These are phyloP conservation scores for Groenewaldozyma auringiensis DNA, from an alignment of 1,139 yeast species.

Conservation along the genomic window DNA sequence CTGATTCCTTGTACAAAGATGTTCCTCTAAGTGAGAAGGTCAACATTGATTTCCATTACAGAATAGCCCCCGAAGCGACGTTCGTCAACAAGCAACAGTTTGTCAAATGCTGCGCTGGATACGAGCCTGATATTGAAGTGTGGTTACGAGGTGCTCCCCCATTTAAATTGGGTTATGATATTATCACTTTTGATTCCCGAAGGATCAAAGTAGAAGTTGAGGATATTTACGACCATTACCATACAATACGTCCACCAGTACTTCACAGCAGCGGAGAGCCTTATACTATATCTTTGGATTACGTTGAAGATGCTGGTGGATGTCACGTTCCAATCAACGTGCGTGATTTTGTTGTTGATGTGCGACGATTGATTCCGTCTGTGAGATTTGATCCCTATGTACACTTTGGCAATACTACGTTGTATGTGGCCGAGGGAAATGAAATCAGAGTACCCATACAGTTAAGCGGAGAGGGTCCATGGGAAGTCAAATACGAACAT, in stretches of 20 bases:
- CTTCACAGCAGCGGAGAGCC: constrained; percentile 56
- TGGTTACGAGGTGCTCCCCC: constrained; percentile 73
- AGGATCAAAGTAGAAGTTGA: constrained; percentile 38
- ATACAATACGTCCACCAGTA: constrained; percentile 45
- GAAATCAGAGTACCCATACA: constrained; percentile 51
- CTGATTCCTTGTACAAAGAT: constrained; percentile 32
- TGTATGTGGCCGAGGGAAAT: constrained; percentile 44
- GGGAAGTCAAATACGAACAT: constrained; percentile 38
- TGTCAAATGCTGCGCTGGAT: constrained; percentile 39
- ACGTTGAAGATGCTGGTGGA: constrained; percentile 62
- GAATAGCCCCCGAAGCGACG: constrained; percentile 34
- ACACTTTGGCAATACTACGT: constrained; percentile 21
- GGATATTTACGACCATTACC: constrained; percentile 37
- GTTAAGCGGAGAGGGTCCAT: constrained; percentile 43
- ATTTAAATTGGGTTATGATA: constrained; percentile 60
- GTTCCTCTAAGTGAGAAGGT: constrained; percentile 24
- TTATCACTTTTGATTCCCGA: constrained; percentile 40
- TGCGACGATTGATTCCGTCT: constrained; percentile 60
- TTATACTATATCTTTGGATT: constrained; percentile 53
- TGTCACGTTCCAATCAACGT: constrained; percentile 64
- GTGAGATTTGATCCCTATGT: constrained; percentile 38
- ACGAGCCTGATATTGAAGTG: constrained; percentile 44
- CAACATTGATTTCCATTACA: constrained; percentile 28
- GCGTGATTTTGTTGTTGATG: constrained; percentile 52
- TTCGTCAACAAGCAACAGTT: constrained; percentile 22